Evolutionary conservation across 805 yeast species (phyloP).

Genomic region (Cyberlindnera sargentensis): DNA sequence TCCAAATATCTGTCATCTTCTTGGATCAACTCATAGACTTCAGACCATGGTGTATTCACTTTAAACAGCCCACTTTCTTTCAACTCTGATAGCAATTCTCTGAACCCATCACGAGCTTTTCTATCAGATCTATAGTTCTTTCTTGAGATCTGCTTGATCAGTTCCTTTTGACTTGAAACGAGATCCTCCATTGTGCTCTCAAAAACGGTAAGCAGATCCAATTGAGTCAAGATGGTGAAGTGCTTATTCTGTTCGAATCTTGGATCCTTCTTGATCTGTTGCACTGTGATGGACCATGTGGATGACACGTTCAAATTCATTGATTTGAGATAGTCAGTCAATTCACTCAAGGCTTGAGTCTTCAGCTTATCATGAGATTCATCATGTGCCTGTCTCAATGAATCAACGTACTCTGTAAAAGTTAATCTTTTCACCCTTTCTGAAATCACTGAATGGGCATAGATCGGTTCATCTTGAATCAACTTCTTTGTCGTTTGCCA

Average conservation of each 20-base stretch:
- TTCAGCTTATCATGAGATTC: conserved; percentile 24
- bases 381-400: conserved; percentile 28
- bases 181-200: conserved; percentile 28
- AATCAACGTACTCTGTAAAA: conserved; percentile 42
- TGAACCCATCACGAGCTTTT: conserved; percentile 56
- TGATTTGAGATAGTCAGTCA: conserved; percentile 41
- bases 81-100: conserved; percentile 35
- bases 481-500: conserved; percentile 55
- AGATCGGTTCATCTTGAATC: conserved; percentile 60
- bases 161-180: conserved; percentile 18
- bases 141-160: conserved; percentile 24
- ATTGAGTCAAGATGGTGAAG: conserved; percentile 41
- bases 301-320: conserved; percentile 22
- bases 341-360: conserved; percentile 43
- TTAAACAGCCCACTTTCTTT: conserved; percentile 28
- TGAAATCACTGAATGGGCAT: conserved; percentile 50
- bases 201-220: conserved; percentile 55
- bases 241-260: conserved; percentile 56
- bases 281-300: conserved; percentile 16
- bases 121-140: conserved; percentile 52
- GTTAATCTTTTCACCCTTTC: conserved; percentile 50
- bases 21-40: conserved; percentile 42
- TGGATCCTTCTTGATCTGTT: conserved; percentile 29
- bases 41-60: conserved; percentile 54
- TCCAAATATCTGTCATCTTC: conserved; percentile 51